Evolutionary conservation across 192 early-diverging fungal species (phyloP).

Genomic region (Podila clonocystis): DNA sequence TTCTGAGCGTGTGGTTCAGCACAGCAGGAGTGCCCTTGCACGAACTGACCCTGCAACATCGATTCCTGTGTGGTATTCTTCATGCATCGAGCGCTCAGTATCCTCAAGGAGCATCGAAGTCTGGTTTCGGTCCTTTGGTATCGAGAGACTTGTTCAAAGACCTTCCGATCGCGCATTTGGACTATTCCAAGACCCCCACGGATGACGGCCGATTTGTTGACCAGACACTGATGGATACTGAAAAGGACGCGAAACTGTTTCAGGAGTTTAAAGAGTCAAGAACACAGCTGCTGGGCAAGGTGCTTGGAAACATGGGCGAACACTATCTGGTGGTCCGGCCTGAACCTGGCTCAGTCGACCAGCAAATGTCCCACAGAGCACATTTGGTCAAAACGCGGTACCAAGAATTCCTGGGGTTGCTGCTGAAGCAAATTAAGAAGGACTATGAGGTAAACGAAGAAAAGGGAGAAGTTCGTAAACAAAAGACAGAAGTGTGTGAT

Average conservation of each 20-base stretch:
- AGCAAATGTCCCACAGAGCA: neutral
- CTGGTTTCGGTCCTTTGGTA: neutral
- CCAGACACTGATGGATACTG: neutral
- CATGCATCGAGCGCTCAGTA: neutral
- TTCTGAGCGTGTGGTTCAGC: conserved; percentile 27
- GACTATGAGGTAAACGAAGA: conserved; percentile 7
- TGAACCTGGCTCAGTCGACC: neutral
- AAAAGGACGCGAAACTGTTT: neutral
- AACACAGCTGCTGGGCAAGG: conserved; percentile 15
- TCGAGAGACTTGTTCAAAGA: conserved; percentile 10
- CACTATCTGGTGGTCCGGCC: conserved; percentile 13
- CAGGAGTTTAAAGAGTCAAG: conserved; percentile 29
- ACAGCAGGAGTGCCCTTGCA: conserved; percentile 20
- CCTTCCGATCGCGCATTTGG: conserved; percentile 13
- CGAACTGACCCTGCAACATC: conserved; percentile 36
- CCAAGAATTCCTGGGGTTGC: neutral
- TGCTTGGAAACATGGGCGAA: conserved; percentile 37
- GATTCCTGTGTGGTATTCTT: conserved; percentile 9
- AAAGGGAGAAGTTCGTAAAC: neutral
- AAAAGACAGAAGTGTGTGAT: no score
- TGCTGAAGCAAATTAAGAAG: conserved; percentile 2
- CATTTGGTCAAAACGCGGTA: neutral
- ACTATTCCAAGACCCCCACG: neutral
- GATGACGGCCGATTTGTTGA: neutral
- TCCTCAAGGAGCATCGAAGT: neutral